These are phyloP conservation scores for Diaporthe sp. DNA, from an alignment of 2,329 filamentous ascomycete genomes.

Conservation along the genomic window DNA sequence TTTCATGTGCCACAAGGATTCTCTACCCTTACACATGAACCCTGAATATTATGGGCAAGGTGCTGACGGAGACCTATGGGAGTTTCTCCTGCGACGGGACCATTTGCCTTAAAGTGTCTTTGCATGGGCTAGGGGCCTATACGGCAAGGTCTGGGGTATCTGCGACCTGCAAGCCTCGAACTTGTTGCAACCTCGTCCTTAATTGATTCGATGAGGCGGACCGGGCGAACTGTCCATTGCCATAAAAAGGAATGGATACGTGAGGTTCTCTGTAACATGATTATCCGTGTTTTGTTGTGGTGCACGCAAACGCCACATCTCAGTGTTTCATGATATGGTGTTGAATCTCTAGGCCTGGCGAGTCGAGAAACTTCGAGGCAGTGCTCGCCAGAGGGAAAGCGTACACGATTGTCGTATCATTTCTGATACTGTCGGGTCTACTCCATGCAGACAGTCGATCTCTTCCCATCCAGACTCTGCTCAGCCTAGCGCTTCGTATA, in stretches of 20 bases:
- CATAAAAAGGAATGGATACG: background rate
- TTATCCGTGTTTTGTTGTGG: background rate
- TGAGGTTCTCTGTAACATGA: background rate
- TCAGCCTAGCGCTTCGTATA: slow-evolving; percentile 52
- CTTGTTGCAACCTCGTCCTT: background rate
- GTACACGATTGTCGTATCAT: background rate
- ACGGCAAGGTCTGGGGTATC: slow-evolving; percentile 16
- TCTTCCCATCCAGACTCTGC: background rate
- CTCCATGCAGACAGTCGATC: background rate
- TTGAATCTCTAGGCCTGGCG: background rate
- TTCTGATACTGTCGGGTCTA: background rate
- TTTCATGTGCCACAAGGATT: background rate
- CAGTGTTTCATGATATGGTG: background rate
- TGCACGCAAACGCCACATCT: background rate
- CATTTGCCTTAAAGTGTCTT: background rate
- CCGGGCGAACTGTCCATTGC: background rate
- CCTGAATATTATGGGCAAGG: background rate
- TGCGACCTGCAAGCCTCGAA: slow-evolving; percentile 10
- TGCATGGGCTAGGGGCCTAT: background rate
- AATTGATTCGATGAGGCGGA: background rate
- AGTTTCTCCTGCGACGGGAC: slow-evolving; percentile 5
- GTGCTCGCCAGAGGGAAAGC: background rate
- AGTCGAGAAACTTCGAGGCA: no score
- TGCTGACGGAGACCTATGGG: background rate
- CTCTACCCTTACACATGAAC: background rate